Evolutionary conservation across 805 yeast species (phyloP), one percentile per base, ranked within the genome.

Genomic region (Saturnispora gosingensis): DNA sequence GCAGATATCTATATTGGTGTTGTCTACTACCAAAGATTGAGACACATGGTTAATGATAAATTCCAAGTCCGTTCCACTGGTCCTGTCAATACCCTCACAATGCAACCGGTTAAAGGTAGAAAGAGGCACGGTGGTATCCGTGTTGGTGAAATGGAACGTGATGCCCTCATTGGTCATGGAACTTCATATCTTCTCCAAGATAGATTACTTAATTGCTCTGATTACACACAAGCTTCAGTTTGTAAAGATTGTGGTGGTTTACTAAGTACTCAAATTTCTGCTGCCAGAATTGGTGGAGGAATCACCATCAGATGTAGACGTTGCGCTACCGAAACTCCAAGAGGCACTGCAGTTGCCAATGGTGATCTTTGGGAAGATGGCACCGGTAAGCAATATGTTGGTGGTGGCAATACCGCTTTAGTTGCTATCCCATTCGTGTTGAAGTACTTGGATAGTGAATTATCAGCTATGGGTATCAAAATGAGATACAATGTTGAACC

Each of bases 141-240:
- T 78, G 95, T 93, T 39, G 99, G 99, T 69, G 99, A 93, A 71
- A 93, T 93, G 99, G 99, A 93, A 73, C 86, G 99, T 73, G 99
- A 93, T 78, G 99, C 99, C 2, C 75, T 93, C 62, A 89, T 93
- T 68, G 99, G 98, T 54, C 99, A 93, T 66, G 99, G 99, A 71
- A 85, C 99, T 6, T 89, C 99, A 1, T 93, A 80, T 81, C 72
- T 93, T 61, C 74, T 93, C 59, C 98, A 91, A 70, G 99, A 93
- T 68, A 83, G 99, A 71, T 75, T 93, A 64, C 76, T 93, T 66
- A 93, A 93, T 72, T 89, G 96, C 65, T 86, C 96, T 7, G 99
- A 93, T 69, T 93, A 93, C 72, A 81, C 98, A 0, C 96, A 90
- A 66, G 82, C 97, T 0, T 72, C 93, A 5, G 70, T 93, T 46